Conservation (phyloP, 2,329 filamentous ascomycete genomes). For the Ophiostoma australiae region DNA sequence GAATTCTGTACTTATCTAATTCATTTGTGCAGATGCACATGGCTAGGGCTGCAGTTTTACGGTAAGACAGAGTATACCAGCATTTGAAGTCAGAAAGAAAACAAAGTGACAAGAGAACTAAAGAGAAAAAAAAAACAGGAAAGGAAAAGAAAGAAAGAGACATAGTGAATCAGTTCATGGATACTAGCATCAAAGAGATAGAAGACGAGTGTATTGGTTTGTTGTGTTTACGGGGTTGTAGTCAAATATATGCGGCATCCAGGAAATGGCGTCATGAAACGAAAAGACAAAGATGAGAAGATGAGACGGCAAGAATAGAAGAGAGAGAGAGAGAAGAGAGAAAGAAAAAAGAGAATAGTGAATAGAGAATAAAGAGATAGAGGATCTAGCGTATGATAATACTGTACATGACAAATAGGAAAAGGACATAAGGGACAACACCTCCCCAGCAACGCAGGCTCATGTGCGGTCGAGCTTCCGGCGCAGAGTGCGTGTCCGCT, state of each 20-base stretch:
- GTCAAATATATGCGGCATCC: not conserved
- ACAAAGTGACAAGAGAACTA: not conserved
- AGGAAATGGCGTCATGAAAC: slow-evolving; percentile 9
- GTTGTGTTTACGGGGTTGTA: not conserved
- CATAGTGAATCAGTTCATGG: not conserved
- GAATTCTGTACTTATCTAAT: not conserved
- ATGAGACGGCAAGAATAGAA: not conserved
- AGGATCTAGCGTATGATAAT: not conserved
- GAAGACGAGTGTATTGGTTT: not conserved
- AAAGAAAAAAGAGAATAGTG: not conserved
- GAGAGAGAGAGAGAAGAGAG: not conserved
- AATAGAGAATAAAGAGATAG: not conserved
- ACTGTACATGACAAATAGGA: slow-evolving; percentile 12
- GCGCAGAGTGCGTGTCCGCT: slow-evolving; percentile 79
- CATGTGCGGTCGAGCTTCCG: slow-evolving; percentile 57
- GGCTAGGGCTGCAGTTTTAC: not conserved
- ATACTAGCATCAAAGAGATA: not conserved
- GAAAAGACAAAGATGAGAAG: not conserved
- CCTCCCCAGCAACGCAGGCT: not conserved
- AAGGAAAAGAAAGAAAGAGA: not conserved
- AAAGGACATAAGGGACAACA: not conserved
- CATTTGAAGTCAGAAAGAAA: too few relatives aligned
- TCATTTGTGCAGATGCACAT: not conserved
- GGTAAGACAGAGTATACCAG: too few relatives aligned
- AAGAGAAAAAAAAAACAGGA: not conserved